Evolutionary conservation across 306 rosid genomes (phyloP).

Genomic region (Macrotyloma uniflorum): DNA sequence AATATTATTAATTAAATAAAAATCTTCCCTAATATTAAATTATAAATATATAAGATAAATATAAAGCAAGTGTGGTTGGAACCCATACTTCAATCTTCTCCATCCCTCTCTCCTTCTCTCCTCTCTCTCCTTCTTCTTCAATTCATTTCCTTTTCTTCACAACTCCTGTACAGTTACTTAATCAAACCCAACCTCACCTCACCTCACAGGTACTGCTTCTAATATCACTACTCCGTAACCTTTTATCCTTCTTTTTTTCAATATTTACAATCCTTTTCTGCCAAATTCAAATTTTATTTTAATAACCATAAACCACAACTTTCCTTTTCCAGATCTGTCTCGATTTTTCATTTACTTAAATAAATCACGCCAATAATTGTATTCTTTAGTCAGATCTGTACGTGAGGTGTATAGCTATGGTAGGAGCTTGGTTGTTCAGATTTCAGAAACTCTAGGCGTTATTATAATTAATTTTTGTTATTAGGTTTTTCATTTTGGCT

Average conservation of each 20-base stretch:
- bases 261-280: not conserved
- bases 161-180: constrained; percentile 36
- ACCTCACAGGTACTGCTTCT: constrained; percentile 38
- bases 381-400: constrained; percentile 28
- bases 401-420: constrained; percentile 17
- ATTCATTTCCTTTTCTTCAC: constrained; percentile 20
- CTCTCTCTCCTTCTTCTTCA: constrained; percentile 17
- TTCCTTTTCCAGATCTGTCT: constrained; percentile 35
- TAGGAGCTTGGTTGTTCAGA: constrained; percentile 33
- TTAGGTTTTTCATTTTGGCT: constrained; percentile 43
- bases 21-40: not conserved
- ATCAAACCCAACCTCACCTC: constrained; percentile 11
- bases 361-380: not conserved
- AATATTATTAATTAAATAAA: constrained; percentile 20
- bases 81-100: constrained; percentile 19
- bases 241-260: not conserved
- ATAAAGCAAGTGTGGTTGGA: constrained; percentile 34
- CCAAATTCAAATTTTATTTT: not conserved
- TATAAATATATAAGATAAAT: constrained; percentile 23
- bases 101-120: not conserved
- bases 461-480: constrained; percentile 15
- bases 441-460: constrained; percentile 31
- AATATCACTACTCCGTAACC: not conserved
- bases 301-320: not conserved
- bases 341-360: not conserved